Evolutionary conservation across 768 basidiomycete species (phyloP), one percentile per base, ranked within the genome.

Genomic region (Chalciporus pseudorubinellus): DNA sequence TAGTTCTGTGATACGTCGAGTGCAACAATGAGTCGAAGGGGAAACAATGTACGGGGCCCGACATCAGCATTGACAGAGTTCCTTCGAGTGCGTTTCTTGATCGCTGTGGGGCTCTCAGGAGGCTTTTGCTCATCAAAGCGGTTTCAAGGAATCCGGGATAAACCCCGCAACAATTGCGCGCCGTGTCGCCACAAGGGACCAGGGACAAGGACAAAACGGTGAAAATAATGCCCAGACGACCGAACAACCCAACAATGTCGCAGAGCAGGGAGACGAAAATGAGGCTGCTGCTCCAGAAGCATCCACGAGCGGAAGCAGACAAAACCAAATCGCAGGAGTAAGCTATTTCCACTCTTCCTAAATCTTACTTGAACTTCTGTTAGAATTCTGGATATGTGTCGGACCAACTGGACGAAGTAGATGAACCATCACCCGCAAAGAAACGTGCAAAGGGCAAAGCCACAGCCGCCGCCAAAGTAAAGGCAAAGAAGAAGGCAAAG

Each of bases 1-100:
- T 20, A 39, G 36, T 5, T 9, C 18, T 21, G 12, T 36, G 26
- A 40, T 6, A 4, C 12, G 0, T n/a, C 3, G 19, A 18, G 31
- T 22, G 10, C 10, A 50, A 12, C 24, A 6, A 68, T 70, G 67
- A 68, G 68, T 46, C 56, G 66, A 49, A 57, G 66, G 40, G 31
- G 50, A 1, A 80, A 81, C 65, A 87, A 87, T 52, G 82, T 92
- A 39, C 81, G 86, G 12, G 91, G 92, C 0, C 91, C 92, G 3
- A 82, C 87, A 0, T 92, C 89, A 19, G 91, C 91, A 0, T 70
- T 93, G 12, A 92, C 91, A 31, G 88, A 90, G 56, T 93, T 87
- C 58, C 72, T 93, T 29, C 80, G 80, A 60, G 91, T 88, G 52
- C 24, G 73, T 68, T 21, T n/a, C 20, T 12, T 33, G 13, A 16